Evolutionary conservation across 2,329 filamentous ascomycete genomes (phyloP).

Genomic region (Ophiognomonia clavigignenti-juglandacearum): DNA sequence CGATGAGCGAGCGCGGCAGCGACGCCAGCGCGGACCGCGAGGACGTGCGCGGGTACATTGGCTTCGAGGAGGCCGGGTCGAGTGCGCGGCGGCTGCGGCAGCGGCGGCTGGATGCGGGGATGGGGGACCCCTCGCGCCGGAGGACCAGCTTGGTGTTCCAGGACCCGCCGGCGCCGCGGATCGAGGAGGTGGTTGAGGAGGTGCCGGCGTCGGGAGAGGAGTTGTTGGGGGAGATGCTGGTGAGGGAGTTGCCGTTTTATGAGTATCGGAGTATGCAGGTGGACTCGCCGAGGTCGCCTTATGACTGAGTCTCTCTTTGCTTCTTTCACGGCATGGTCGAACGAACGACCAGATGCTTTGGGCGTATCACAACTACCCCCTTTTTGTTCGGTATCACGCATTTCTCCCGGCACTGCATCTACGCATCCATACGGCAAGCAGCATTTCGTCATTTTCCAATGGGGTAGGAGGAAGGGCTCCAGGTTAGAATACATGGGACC

Average conservation of each 20-base stretch:
- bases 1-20: constrained; percentile 47
- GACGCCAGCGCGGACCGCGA: constrained; percentile 44
- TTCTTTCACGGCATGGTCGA: background rate
- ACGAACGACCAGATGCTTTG: too few species aligned
- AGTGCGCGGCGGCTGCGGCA: constrained; percentile 43
- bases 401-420: background rate
- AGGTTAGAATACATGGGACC: background rate
- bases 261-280: constrained; percentile 50
- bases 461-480: background rate
- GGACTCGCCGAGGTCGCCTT: constrained; percentile 29
- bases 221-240: constrained; percentile 35
- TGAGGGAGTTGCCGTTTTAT: constrained; percentile 46
- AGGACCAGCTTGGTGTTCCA: constrained; percentile 42
- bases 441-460: background rate
- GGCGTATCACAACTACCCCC: too few species aligned
- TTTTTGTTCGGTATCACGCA: background rate
- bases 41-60: constrained; percentile 32
- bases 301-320: background rate
- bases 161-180: constrained; percentile 45
- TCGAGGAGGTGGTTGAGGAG: constrained; percentile 50
- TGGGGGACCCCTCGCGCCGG: too few species aligned
- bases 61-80: constrained; percentile 37
- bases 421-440: background rate
- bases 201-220: too few species aligned
- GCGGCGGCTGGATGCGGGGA: too few species aligned